These are phyloP conservation scores for Naganishia vishniacii DNA, from an alignment of 768 basidiomycete genomes.

Conservation along the genomic window DNA sequence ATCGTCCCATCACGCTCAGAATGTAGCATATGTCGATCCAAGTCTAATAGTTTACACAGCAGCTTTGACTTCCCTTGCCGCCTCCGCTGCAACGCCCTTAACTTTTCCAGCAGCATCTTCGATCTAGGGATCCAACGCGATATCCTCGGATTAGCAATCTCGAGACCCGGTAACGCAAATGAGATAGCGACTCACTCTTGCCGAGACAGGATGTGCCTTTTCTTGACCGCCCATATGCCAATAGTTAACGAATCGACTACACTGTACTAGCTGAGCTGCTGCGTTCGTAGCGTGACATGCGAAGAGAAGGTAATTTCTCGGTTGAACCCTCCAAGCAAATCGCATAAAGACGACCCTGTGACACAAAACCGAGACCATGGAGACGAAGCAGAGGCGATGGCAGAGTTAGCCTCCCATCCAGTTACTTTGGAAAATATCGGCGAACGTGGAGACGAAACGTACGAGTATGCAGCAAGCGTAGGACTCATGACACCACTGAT, in stretches of 20 bases:
- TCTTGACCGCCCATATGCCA: conserved; percentile 87
- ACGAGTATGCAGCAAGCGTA: conserved; percentile 87
- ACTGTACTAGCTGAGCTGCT: conserved; percentile 76
- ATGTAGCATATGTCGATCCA: conserved; percentile 3
- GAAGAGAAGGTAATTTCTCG: conserved; percentile 91
- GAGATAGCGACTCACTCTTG: conserved; percentile 28
- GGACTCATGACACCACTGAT: conserved; percentile 97
- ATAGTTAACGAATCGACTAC: conserved; percentile 77
- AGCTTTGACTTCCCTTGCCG: conserved; percentile 12
- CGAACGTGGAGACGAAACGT: conserved; percentile 50
- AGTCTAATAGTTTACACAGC: conserved; percentile 7
- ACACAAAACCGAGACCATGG: neutral
- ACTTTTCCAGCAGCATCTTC: conserved; percentile 18
- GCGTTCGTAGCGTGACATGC: conserved; percentile 90
- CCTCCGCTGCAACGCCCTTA: conserved; percentile 3
- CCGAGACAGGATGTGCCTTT: conserved; percentile 52
- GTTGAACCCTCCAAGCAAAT: conserved; percentile 45
- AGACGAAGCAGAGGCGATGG: neutral
- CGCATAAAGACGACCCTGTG: conserved; percentile 80
- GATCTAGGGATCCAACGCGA: neutral
- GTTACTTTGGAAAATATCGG: neutral
- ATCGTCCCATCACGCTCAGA: neutral
- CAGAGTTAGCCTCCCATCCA: too few species aligned
- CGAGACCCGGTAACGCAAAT: neutral
- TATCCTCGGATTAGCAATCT: neutral